Percentiles rank a stretch among this genome's conserved stretches.
phyloP scores from a whole-genome alignment of 345 rosid genomes.

The Balakata baccata region DNA sequence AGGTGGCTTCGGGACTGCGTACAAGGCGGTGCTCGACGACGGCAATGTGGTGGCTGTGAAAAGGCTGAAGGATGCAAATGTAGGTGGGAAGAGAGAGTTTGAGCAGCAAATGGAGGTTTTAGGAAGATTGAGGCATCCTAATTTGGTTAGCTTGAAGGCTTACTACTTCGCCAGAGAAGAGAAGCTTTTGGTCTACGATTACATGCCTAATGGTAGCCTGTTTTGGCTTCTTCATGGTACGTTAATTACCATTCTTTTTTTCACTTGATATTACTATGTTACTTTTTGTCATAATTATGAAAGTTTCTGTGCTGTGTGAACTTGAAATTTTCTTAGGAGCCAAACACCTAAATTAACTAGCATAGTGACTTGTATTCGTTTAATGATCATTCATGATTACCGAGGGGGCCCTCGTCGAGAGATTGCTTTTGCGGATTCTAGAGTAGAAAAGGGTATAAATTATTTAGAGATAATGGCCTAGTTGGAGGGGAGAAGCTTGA shows the following conservation, averaged over 20 bases:
- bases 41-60: conserved; percentile 87
- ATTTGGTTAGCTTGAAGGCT: conserved; percentile 71
- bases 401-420: conserved; percentile 8
- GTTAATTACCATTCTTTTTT: conserved; percentile 9
- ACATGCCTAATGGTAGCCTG: conserved; percentile 83
- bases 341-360: not conserved
- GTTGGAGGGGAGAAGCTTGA: not conserved
- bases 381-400: not conserved
- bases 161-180: conserved; percentile 88
- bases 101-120: conserved; percentile 87
- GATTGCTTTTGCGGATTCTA: conserved; percentile 5
- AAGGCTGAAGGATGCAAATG: conserved; percentile 67
- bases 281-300: not conserved
- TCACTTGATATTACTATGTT: not conserved
- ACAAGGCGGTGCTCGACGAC: conserved; percentile 85
- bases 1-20: conserved; percentile 90
- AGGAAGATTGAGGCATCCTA: conserved; percentile 63
- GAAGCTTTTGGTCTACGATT: conserved; percentile 81
- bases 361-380: not conserved
- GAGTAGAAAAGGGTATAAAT: not conserved
- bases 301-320: not conserved
- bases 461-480: conserved; percentile 10
- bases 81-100: conserved; percentile 63
- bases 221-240: conserved; percentile 97
- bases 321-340: not conserved